A percentile compares a stretch with the other conserved stretches of the same genome.
Conservation (phyloP, 1,284 basidiomycete genomes). For the Sporisorium reilianum region DNA sequence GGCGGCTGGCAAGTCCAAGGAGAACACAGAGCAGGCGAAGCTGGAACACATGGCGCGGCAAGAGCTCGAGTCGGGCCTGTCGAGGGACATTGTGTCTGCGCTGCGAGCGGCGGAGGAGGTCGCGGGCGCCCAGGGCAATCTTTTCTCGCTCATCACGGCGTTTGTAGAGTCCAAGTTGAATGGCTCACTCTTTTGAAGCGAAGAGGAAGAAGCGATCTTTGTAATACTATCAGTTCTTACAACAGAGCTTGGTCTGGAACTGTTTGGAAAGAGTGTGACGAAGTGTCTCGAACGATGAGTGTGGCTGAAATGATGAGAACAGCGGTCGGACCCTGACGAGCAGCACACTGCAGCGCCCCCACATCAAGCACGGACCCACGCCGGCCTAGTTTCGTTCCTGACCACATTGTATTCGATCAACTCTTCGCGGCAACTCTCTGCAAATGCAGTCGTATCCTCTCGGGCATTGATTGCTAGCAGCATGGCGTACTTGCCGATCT, state of each 20-base stretch:
- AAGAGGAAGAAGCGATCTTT: background rate
- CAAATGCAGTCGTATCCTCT: background rate
- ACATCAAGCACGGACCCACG: conserved; percentile 6
- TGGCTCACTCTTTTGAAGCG: conserved; percentile 12
- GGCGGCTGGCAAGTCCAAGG: conserved; percentile 38
- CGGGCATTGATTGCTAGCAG: too few relatives aligned
- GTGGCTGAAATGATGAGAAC: background rate
- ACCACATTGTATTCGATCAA: background rate
- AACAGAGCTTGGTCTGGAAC: background rate
- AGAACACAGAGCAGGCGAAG: conserved; percentile 9
- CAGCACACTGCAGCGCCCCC: conserved; percentile 4
- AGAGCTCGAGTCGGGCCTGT: conserved; percentile 42
- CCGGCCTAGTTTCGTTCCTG: background rate
- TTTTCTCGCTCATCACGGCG: conserved; percentile 22
- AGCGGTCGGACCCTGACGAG: conserved; percentile 9
- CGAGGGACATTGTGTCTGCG: conserved; percentile 38
- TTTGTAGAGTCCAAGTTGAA: conserved; percentile 43
- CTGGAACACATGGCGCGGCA: conserved; percentile 43
- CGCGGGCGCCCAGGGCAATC: conserved; percentile 14
- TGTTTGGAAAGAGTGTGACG: background rate
- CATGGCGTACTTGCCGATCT: background rate
- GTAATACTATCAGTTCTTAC: conserved; percentile 3
- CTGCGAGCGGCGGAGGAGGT: conserved; percentile 39
- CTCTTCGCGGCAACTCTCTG: background rate
- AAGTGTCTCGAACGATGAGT: background rate